Evolutionary conservation across 1,139 yeast species (phyloP).

Genomic region (Blastobotrys serpentis): DNA sequence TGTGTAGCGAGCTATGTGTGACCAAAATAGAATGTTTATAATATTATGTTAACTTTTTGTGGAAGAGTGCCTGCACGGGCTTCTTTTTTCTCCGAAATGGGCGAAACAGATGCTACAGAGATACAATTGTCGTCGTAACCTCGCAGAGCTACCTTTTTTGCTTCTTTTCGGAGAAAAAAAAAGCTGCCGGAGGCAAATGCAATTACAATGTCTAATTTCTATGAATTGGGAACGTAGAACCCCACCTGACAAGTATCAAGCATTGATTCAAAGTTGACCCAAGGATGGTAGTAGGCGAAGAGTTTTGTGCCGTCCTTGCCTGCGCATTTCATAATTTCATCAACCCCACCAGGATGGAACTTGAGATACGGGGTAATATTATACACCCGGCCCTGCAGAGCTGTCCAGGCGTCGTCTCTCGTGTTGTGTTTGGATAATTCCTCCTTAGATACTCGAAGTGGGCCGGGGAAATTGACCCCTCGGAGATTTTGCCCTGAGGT

Average conservation of each 20-base stretch:
- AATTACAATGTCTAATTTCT: not conserved
- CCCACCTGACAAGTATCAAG: constrained; percentile 79
- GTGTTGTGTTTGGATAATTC: constrained; percentile 61
- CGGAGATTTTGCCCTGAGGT: constrained; percentile 43
- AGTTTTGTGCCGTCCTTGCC: constrained; percentile 82
- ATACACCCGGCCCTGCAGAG: constrained; percentile 76
- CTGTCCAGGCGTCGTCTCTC: constrained; percentile 79
- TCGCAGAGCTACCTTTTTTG: no score
- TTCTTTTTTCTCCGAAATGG: no score
- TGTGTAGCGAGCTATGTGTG: no score
- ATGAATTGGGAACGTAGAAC: constrained; percentile 33
- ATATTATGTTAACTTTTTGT: no score
- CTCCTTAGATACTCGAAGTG: constrained; percentile 53
- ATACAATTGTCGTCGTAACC: no score
- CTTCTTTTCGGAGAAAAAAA: not conserved
- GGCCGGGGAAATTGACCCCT: constrained; percentile 31
- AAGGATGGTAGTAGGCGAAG: constrained; percentile 78
- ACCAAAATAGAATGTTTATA: no score
- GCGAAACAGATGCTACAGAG: no score
- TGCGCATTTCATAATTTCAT: constrained; percentile 74
- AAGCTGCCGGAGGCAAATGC: not conserved
- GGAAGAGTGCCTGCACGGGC: not conserved
- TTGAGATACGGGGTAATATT: constrained; percentile 77
- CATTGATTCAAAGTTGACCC: constrained; percentile 86
- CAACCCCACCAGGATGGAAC: constrained; percentile 92